Conservation (phyloP, 2,329 filamentous ascomycete genomes). For the Ascochyta rabiei region DNA sequence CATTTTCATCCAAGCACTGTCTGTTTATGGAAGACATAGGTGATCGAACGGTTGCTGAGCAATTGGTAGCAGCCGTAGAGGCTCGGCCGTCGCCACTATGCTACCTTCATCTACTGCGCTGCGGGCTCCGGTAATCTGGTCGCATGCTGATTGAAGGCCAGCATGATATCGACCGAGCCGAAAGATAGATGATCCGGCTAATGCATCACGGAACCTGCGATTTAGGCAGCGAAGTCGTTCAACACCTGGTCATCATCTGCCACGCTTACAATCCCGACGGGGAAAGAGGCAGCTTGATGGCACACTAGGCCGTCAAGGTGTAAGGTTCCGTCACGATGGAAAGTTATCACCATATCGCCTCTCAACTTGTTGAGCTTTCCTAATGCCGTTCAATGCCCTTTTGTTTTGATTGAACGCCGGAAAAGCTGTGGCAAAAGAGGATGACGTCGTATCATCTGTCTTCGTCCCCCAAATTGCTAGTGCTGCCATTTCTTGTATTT, state of each 20-base stretch:
- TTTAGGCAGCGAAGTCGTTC: conserved; percentile 60
- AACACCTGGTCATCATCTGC: conserved; percentile 54
- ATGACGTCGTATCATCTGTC: conserved; percentile 60
- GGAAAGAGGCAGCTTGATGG: conserved; percentile 56
- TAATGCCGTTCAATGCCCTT: conserved; percentile 56
- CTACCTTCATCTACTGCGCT: no score
- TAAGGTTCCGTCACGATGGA: conserved; percentile 59
- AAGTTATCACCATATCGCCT: conserved; percentile 58
- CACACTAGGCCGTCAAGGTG: conserved; percentile 57
- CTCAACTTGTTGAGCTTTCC: conserved; percentile 53
- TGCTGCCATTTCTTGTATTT: neutral
- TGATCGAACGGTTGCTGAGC: no score
- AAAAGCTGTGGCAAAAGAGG: conserved; percentile 69
- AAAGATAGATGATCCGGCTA: no score
- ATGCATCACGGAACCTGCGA: conserved; percentile 55
- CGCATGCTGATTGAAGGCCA: no score
- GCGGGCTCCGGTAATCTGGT: no score
- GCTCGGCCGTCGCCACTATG: no score
- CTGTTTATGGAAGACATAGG: no score
- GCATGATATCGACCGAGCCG: no score
- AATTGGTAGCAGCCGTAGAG: no score
- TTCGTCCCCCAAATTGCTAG: neutral
- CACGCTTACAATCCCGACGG: conserved; percentile 53
- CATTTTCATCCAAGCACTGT: no score
- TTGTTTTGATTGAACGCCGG: conserved; percentile 61